Base-by-base conservation (phyloP, 164 flowering plant species). In the Liriodendron chinense region DNA sequence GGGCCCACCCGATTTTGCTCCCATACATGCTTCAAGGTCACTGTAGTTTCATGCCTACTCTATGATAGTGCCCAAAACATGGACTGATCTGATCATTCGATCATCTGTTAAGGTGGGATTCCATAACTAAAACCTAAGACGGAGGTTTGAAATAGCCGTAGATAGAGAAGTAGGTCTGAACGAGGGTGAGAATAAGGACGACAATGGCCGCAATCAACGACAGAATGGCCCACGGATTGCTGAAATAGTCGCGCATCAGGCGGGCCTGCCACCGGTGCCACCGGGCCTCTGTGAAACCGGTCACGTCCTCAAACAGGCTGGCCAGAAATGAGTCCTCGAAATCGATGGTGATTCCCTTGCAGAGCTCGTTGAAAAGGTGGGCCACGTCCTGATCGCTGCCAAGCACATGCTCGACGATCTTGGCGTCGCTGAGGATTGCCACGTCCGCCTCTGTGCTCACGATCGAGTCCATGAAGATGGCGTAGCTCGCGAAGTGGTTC, bases 401-500 rank as follows among this genome's bases (percentile, higher is more conserved):
- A 2, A 72, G 3, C 66, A n/a, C 20, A 43, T 72, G 63, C 16
- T 72, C 74, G 4, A 61, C 25, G 66, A 72, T 61, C 9, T 47
- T 34, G 5, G 7, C 22, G 23, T 34, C 23, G 10, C 49, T 12
- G 9, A 72, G 66, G 21, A 28, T 20, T 8, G 24, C 65, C 47
- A 72, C 74, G 48, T 72, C 66, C 22, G 18, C 43, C 21, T 34
- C 65, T 4, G 74, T 26, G 18, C 34, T 47, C 50, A 72, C 48
- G 7, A 72, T 12, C 20, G 34, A 72, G 25, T 72, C 74, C 74
- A 72, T 62, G 67, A 72, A 72, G 34, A 62, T 56, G 74, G 48
- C 47, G 48, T 61, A 72, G 74, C 66, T 61, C 25, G 74, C 61
- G 23, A 72, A 7, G 50, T 72, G 66, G 23, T 24, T 61, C 14